Base-by-base conservation (phyloP, 257 asterid species). In the Linaria vulgaris region DNA sequence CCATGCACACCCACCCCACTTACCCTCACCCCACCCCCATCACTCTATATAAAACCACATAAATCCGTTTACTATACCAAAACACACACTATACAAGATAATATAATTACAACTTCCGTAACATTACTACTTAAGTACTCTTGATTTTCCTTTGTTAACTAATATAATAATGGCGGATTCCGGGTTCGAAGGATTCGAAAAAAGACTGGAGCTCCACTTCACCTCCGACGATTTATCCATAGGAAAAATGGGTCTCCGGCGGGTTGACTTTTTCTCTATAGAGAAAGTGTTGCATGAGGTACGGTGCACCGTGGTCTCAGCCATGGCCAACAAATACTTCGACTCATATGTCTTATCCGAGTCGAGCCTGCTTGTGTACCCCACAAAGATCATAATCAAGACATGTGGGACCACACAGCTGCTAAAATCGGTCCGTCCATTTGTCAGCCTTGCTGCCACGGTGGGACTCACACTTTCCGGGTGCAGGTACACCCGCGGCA, bases 131-230 rank as follows among this genome's bases (percentile, higher is more conserved):
- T n/a, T n/a, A n/a, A n/a, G n/a, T n/a, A n/a, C n/a, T n/a, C n/a
- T n/a, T n/a, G n/a, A n/a, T n/a, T n/a, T n/a, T n/a, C n/a, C n/a
- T n/a, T n/a, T n/a, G n/a, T n/a, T n/a, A n/a, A n/a, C n/a, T n/a
- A n/a, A n/a, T n/a, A n/a, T n/a, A n/a, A n/a, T n/a, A n/a, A 91
- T 94, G 99, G 97, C 99, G 54, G 74, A 72, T 65, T 92, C 98
- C 0, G 99, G 99, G 22, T 94, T 94, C 62, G 99, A 94, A 67
- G 99, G 99, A 45, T 94, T 87, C 60, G 99, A 94, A 62, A 89
- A 92, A 71, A 78, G 99, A 63, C 74, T 92, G 0, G 99, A 92
- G 82, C 84, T 92, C 0, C 87, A 72, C 13, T 92, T 92, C 84
- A 83, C 90, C 69, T 90, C 84, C 12, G 83, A 86, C 1, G 90